A percentile compares a stretch with the other conserved stretches of the same genome.
phyloP scores from a whole-genome alignment of 108 stramenopile species.

The Fragilariopsis cylindrus region DNA sequence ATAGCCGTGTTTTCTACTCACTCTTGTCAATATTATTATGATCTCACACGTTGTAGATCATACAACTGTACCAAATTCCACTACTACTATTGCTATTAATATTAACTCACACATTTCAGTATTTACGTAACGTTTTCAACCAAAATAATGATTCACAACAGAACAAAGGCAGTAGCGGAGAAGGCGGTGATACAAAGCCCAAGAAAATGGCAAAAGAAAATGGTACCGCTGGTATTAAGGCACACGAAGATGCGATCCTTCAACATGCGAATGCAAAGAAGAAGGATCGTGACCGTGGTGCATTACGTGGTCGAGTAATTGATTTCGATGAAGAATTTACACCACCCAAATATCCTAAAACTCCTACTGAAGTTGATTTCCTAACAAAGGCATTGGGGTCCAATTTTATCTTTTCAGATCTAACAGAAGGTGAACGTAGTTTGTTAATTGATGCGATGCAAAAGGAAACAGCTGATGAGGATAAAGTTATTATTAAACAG shows the following conservation, averaged over 20 bases:
- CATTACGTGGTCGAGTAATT: constrained; percentile 33
- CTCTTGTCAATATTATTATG: too few species aligned
- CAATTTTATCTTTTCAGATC: constrained; percentile 80
- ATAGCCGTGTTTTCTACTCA: background rate
- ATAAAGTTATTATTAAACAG: constrained; percentile 78
- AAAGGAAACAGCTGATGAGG: constrained; percentile 40
- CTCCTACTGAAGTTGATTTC: constrained; percentile 41
- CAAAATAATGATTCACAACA: background rate
- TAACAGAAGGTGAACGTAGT: constrained; percentile 44
- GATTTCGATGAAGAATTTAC: constrained; percentile 36
- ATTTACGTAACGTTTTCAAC: too few species aligned
- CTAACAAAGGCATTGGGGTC: constrained; percentile 52
- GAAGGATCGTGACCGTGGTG: constrained; percentile 29
- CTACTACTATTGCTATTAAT: background rate
- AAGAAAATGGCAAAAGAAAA: background rate
- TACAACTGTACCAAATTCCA: background rate
- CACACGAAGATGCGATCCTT: constrained; percentile 31
- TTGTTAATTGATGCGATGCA: constrained; percentile 75
- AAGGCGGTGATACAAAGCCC: background rate
- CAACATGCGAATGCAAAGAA: constrained; percentile 21
- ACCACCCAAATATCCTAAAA: constrained; percentile 55
- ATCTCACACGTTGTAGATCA: background rate
- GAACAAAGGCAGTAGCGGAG: background rate
- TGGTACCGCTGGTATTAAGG: constrained; percentile 8
- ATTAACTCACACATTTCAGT: background rate